Conservation (phyloP, 1,284 basidiomycete genomes). For the Rhodotorula mucilaginosa region DNA sequence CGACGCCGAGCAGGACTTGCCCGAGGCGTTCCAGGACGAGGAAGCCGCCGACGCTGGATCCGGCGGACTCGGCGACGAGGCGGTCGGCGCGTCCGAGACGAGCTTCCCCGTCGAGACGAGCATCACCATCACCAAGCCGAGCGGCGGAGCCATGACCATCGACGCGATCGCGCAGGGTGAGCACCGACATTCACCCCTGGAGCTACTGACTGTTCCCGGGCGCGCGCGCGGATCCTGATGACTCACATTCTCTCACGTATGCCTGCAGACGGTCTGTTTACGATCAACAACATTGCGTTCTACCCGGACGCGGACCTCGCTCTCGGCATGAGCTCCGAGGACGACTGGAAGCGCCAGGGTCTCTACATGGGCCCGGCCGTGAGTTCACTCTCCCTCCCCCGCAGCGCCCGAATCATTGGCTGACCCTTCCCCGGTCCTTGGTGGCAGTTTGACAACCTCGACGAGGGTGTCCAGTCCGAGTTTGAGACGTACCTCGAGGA, state of each 20-base stretch:
- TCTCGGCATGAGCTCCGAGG: slow-evolving; percentile 76
- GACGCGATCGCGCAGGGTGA: slow-evolving; percentile 68
- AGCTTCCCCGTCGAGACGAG: slow-evolving; percentile 69
- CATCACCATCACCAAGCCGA: slow-evolving; percentile 74
- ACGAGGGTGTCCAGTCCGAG: slow-evolving; percentile 78
- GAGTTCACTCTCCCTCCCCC: slow-evolving; percentile 40
- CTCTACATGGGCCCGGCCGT: slow-evolving; percentile 88
- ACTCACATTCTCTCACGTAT: too few relatives aligned
- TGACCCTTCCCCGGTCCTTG: too few relatives aligned
- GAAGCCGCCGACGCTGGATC: slow-evolving; percentile 50
- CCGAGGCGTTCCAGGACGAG: slow-evolving; percentile 47
- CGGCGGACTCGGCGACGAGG: slow-evolving; percentile 38
- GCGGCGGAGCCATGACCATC: slow-evolving; percentile 65
- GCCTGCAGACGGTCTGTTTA: slow-evolving; percentile 66
- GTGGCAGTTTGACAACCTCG: slow-evolving; percentile 78
- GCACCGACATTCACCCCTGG: not conserved
- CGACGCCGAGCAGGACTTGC: slow-evolving; percentile 50
- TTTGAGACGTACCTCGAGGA: slow-evolving; percentile 80
- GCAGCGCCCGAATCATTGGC: not conserved
- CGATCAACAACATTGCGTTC: slow-evolving; percentile 84
- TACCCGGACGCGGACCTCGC: slow-evolving; percentile 73
- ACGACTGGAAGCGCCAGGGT: slow-evolving; percentile 87
- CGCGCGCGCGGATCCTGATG: too few relatives aligned
- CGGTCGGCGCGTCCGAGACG: slow-evolving; percentile 31
- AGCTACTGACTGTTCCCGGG: too few relatives aligned